Base-by-base conservation (phyloP, 2,329 filamentous ascomycete genomes). In the Lachnellula arida region DNA sequence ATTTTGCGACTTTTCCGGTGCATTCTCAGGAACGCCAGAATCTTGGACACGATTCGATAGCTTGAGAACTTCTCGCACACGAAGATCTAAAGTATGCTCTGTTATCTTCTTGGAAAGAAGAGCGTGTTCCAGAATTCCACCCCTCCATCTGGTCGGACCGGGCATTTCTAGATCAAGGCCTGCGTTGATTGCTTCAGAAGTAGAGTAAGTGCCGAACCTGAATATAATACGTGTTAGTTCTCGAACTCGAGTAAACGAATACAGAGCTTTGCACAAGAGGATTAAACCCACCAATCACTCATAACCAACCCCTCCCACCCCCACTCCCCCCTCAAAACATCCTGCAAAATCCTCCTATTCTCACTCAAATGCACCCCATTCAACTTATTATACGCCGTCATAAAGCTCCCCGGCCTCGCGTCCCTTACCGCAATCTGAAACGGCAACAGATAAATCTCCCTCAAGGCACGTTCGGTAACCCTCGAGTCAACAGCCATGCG, bases 81-180 rank as follows among this genome's bases (percentile, higher is more conserved):
- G 51, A 12, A 52, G 17, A 25, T 57, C 51, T 5, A 58, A 22
- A 69, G 12, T 53, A 15, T 46, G 6, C 25, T 40, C 34, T 32
- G 47, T 54, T 6, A 62, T 34, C 37, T 57, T 62, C 34, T 57
- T 55, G 6, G 58, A 54, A 7, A 52, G 23, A 4, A 61, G 46
- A 17, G 59, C 54, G 32, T 59, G 52, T 12, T 34, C 51, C 7
- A 60, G 35, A 28, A 53, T 15, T 14, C 46, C 25, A 8, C 54
- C 59, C 7, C 58, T 51, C 58, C 56, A 60, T 35, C 47, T 46
- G 5, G 52, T 51, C 2, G 80, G 79, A 0, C 80, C 81, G 1
- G 81, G 81, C 80, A 84, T 83, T 69, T 83, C 81, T 32, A 83
- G 73, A 64, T 82, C 77, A 22, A 81, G 68, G 2, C 80, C 78